Evolutionary conservation across 2,329 filamentous ascomycete species (phyloP), one percentile per base, ranked within the genome.

Genomic region (Cladosporium oxysporum): DNA sequence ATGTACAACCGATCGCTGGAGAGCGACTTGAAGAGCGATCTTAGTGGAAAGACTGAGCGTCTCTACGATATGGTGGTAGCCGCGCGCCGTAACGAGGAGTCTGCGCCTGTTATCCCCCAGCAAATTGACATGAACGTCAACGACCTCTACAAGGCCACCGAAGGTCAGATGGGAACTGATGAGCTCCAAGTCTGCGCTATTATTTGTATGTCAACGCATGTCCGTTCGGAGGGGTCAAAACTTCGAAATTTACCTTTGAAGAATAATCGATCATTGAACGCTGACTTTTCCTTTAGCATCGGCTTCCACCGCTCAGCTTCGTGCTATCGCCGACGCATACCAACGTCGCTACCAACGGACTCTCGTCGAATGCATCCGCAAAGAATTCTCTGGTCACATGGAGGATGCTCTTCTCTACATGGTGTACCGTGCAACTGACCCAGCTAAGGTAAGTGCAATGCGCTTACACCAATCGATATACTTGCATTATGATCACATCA

Each of bases 321-420:
- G 91, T 37, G 93, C 93, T 44, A 92, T 98, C 67, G 84, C 86
- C 14, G 85, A 91, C 62, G 84, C 88, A 0, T 98, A 96, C 79
- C 83, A 88, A 72, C 83, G 87, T 62, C 89, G 88, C 68, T 96
- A 93, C 76, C 86, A 88, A 23, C 85, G 85, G 47, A 82, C 86
- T 14, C 83, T 98, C 1, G 88, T 92, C 69, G 85, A 87, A 37
- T 88, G 92, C 59, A 88, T 98, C 71, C 87, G 88, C 68, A 90
- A 87, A 80, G 88, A 95, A 73, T 97, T 97, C 79, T 91, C 89
- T 0, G 94, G 94, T 0, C 94, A 98, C 76, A 97, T 98, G 93
- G 84, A 93, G 76, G 87, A 91, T 18, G 92, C 92, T 0, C 84
- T 98, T 0, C 80, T 95, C 29, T 88, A 88, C 76, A 92, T 97